phyloP scores from a whole-genome alignment of 2,329 filamentous ascomycete genomes.

The Colletotrichum lentis region DNA sequence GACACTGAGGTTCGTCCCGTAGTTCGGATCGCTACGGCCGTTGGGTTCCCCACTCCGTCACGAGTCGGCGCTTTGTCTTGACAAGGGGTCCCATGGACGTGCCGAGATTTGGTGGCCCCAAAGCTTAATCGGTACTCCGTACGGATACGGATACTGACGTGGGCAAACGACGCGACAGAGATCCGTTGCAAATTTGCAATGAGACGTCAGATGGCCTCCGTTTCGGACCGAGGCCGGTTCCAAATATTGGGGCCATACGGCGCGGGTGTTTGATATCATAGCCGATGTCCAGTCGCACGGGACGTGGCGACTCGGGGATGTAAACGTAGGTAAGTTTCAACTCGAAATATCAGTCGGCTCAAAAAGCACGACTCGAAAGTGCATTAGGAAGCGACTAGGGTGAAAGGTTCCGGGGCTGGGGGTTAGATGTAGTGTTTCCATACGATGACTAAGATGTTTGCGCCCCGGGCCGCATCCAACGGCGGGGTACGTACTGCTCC shows the following conservation, averaged over 20 bases:
- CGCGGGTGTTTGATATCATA: background rate
- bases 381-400: no score
- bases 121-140: conserved; percentile 15
- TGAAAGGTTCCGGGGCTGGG: no score
- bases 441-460: background rate
- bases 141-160: no score
- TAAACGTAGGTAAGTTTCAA: no score
- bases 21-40: background rate
- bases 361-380: background rate
- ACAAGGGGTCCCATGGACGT: conserved; percentile 2
- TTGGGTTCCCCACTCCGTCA: background rate
- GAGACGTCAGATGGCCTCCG: background rate
- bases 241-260: background rate
- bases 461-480: background rate
- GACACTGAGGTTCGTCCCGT: conserved; percentile 8
- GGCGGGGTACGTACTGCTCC: no score
- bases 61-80: background rate
- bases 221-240: conserved; percentile 1
- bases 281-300: background rate
- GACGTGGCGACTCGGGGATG: no score
- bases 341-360: background rate
- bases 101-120: background rate
- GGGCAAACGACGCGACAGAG: background rate
- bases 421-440: no score
- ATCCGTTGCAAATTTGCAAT: background rate